Percentiles rank a stretch among this genome's conserved stretches.
Conservation (phyloP, 2,329 filamentous ascomycete genomes). For the Corynespora cassiicola region DNA sequence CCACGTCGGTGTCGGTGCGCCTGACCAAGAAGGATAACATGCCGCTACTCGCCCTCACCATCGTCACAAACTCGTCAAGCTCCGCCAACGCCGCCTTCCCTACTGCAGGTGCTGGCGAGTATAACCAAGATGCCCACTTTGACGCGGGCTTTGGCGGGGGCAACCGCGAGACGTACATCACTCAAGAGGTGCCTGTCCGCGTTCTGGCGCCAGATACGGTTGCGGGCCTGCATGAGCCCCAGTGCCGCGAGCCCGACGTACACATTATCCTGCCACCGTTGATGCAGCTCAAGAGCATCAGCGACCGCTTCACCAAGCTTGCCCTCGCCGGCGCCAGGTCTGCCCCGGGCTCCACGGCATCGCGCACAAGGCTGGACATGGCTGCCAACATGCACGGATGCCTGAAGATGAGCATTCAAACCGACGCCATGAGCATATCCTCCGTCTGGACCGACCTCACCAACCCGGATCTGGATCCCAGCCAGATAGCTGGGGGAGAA, state of each 20-base stretch:
- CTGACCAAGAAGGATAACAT: slow-evolving; percentile 91
- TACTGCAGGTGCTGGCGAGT: slow-evolving; percentile 28
- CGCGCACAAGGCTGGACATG: slow-evolving; percentile 72
- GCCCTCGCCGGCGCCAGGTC: slow-evolving; percentile 50
- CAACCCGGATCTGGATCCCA: slow-evolving; percentile 86
- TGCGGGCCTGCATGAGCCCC: slow-evolving; percentile 92
- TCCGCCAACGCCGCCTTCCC: slow-evolving; percentile 51
- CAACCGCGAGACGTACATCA: slow-evolving; percentile 89
- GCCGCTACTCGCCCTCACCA: slow-evolving; percentile 87
- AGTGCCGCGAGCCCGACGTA: slow-evolving; percentile 88
- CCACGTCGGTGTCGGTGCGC: slow-evolving; percentile 81
- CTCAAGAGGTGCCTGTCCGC: slow-evolving; percentile 93
- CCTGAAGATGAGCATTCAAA: slow-evolving; percentile 78
- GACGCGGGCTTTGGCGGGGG: slow-evolving; percentile 45
- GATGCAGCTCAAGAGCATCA: slow-evolving; percentile 89
- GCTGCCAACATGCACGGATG: slow-evolving; percentile 95
- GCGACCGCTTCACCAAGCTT: slow-evolving; percentile 92
- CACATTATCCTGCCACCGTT: slow-evolving; percentile 90
- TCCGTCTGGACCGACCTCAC: slow-evolving; percentile 85
- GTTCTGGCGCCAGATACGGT: slow-evolving; percentile 84
- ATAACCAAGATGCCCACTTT: slow-evolving; percentile 32
- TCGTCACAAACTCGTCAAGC: slow-evolving; percentile 73
- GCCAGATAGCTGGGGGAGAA: slow-evolving; percentile 71
- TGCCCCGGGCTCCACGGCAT: slow-evolving; percentile 37
- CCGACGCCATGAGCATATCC: slow-evolving; percentile 83